Evolutionary conservation across 768 basidiomycete genomes (phyloP).

Genomic region (Hydnum rufescens): DNA sequence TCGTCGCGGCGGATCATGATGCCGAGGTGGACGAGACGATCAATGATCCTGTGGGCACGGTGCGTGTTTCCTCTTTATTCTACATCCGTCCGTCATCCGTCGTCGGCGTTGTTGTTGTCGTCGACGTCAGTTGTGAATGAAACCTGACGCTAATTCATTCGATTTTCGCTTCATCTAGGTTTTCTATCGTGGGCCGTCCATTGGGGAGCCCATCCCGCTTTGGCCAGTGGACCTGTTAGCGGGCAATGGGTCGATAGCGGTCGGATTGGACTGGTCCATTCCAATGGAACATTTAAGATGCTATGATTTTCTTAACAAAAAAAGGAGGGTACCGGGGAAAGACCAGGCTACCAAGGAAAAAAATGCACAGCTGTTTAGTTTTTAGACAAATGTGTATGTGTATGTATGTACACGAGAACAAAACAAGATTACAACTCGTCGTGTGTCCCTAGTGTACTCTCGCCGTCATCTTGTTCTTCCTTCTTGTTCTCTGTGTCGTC

Average conservation of each 20-base stretch:
- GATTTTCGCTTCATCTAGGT: neutral
- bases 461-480: constrained; percentile 5
- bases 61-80: neutral
- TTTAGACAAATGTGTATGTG: neutral
- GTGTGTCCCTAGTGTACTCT: neutral
- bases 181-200: neutral
- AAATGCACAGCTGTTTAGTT: too few species aligned
- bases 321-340: too few species aligned
- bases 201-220: neutral
- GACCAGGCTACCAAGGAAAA: too few species aligned
- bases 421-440: constrained; percentile 5
- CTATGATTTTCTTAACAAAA: neutral
- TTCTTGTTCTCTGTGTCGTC: too few species aligned
- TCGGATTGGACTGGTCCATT: neutral
- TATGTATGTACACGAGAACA: neutral
- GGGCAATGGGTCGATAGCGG: neutral
- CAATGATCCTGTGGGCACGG: neutral
- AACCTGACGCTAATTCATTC: neutral
- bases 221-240: neutral
- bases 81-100: neutral
- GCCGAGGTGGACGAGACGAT: constrained; percentile 30
- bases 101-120: neutral
- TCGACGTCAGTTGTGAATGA: too few species aligned
- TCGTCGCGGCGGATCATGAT: constrained; percentile 48
- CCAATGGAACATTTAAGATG: constrained; percentile 2